Evolutionary conservation across 2,329 filamentous ascomycete species (phyloP), one percentile per base, ranked within the genome.

Genomic region (Aspergillus aculeatinus): DNA sequence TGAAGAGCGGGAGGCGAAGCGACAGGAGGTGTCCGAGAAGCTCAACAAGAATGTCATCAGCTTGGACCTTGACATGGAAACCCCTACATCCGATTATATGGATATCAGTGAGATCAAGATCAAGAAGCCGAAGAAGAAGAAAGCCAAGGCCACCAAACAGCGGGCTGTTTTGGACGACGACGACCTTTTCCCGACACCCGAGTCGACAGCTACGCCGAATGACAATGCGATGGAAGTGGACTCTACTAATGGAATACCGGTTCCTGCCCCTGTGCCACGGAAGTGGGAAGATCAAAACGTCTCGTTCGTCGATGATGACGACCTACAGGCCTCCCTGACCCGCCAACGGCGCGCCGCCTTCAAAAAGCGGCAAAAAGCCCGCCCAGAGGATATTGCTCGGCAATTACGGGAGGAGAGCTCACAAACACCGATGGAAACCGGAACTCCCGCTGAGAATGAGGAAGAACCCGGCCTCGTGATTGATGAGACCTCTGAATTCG

Each of bases 401-500:
- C 90, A 95, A 70, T 79, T 99, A 44, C 81, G 83, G 60, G 86
- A 90, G 71, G 87, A 90, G 58, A 71, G 73, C 42, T 79, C 78
- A 3, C 80, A 80, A 55, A 79, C 78, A 1, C 77, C 79, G 10
- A 80, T 84, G 70, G 88, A 87, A 21, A 84, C 87, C 31, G 86
- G 88, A 53, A 83, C 83, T 25, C 79, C 83, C 3, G 80, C 85
- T 3, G 79, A 80, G 21, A 71, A 77, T 10, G 81, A 82, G 48
- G 81, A 84, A 54, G 79, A 79, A 35, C 81, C 80, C 2, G 94
- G 92, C 1, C 81, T 99, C 1, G 85, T 97, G n/a, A 93, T 99
- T 59, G 94, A 97, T 62, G 95, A 97, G 72, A 96, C 94, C 0
- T 92, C 92, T 0, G 93, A 96, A 69, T 99, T 99, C 68, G 90